Conservation (phyloP, 2,329 filamentous ascomycete genomes). For the Pseudocercospora ulei region DNA sequence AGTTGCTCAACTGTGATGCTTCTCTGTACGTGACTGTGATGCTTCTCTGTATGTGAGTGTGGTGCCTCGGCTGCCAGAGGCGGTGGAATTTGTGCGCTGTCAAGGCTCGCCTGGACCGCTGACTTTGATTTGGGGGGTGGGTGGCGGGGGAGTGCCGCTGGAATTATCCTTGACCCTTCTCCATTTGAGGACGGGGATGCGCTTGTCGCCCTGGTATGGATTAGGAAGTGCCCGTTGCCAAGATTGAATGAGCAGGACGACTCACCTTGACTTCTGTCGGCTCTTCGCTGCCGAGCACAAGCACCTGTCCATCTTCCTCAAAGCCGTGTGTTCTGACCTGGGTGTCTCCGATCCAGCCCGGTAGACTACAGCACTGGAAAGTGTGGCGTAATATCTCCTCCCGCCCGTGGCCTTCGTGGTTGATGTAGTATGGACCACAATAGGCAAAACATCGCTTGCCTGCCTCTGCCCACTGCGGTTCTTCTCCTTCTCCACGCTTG, state of each 20-base stretch:
- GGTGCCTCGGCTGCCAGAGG: neutral
- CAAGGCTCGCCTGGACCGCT: conserved; percentile 35
- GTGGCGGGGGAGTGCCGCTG: conserved; percentile 30
- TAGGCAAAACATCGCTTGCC: conserved; percentile 35
- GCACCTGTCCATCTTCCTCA: conserved; percentile 35
- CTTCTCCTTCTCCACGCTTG: conserved; percentile 34
- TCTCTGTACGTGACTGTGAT: neutral
- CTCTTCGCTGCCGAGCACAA: conserved; percentile 35
- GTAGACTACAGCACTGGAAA: conserved; percentile 35
- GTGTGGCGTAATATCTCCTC: conserved; percentile 34
- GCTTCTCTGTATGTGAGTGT: neutral
- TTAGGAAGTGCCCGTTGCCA: conserved; percentile 1
- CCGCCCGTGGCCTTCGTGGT: conserved; percentile 30
- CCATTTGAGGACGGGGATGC: conserved; percentile 35
- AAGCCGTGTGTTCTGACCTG: conserved; percentile 35
- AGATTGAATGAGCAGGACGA: neutral
- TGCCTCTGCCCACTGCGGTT: conserved; percentile 36
- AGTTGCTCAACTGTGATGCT: no score
- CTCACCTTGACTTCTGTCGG: conserved; percentile 36
- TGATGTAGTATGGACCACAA: conserved; percentile 36
- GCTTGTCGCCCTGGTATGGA: conserved; percentile 31
- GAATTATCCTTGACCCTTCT: conserved; percentile 31
- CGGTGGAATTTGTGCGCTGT: conserved; percentile 11
- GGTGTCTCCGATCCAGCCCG: conserved; percentile 36
- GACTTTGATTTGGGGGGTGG: conserved; percentile 35